A percentile compares a stretch with the other conserved stretches of the same genome.
Conservation (phyloP, 2,329 filamentous ascomycete genomes). For the Endocalyx cinctus region DNA sequence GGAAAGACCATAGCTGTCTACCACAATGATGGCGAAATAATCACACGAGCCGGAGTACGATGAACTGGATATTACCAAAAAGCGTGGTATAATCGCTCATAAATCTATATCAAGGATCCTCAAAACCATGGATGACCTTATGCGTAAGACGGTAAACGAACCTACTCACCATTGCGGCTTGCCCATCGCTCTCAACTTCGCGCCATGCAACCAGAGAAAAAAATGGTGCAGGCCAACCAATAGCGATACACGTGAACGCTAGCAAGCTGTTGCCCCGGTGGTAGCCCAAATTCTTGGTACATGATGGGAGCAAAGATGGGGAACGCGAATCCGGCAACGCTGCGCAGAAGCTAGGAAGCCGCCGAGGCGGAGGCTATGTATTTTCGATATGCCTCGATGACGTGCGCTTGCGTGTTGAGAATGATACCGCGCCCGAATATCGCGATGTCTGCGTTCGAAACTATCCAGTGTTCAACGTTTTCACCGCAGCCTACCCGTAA, state of each 20-base stretch:
- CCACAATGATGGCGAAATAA: no score
- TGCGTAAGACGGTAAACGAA: no score
- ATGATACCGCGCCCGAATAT: slow-evolving; percentile 48
- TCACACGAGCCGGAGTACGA: no score
- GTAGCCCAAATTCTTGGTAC: slow-evolving; percentile 9
- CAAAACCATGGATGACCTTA: no score
- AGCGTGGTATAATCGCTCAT: no score
- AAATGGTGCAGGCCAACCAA: slow-evolving; percentile 9
- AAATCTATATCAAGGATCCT: no score
- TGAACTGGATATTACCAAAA: no score
- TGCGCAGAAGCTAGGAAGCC: slow-evolving; percentile 8
- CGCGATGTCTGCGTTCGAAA: slow-evolving; percentile 48
- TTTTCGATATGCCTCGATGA: slow-evolving; percentile 40
- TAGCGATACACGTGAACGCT: slow-evolving; percentile 7
- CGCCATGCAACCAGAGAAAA: slow-evolving; percentile 9
- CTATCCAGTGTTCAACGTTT: slow-evolving; percentile 45
- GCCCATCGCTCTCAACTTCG: slow-evolving; percentile 5
- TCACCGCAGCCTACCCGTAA: slow-evolving; percentile 55
- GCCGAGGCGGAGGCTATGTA: slow-evolving; percentile 13
- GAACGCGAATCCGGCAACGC: slow-evolving; percentile 11
- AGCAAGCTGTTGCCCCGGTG: slow-evolving; percentile 10
- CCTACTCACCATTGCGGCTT: no score
- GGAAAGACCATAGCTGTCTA: no score
- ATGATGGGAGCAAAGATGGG: slow-evolving; percentile 11
- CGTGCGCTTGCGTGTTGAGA: slow-evolving; percentile 47